Base-by-base conservation (phyloP, 1,284 basidiomycete species). In the Ganoderma lingzhi region DNA sequence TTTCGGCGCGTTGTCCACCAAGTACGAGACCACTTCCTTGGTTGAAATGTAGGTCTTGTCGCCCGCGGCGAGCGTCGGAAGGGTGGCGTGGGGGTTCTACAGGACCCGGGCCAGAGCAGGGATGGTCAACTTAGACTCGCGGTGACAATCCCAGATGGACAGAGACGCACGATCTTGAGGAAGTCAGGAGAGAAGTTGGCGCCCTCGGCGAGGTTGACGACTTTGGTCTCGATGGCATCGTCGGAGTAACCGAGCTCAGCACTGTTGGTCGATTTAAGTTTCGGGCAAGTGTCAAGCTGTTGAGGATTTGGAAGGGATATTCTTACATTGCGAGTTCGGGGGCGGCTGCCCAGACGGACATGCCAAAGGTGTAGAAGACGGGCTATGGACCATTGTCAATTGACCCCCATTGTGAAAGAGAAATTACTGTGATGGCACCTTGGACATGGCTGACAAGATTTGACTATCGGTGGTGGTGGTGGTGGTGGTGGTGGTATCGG, bases 161-260 rank as follows among this genome's bases (percentile, higher is more conserved):
- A 10, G 4, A 64, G 19, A 78, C 81, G 64, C 66, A 87, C 85
- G 71, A 89, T 78, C 73, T 85, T 84, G 67, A 91, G 74, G 78
- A 87, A 90, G 9, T 83, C 80, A 12, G 90, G 89, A 45, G 81
- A 80, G 73, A 92, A 92, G 80, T 93, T 93, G 71, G 85, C 86
- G 45, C 89, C 90, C 68, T 88, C 80, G 63, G 78, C 70, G 45
- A 88, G 84, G 75, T 87, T 82, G 70, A 86, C 70, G 48, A 76
- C 72, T 71, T 80, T 80, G 63, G 67, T 74, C 65, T 85, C 80
- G 60, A 87, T 74, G 30, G 77, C 79, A 32, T 77, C 78, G 9
- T 78, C 75, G 0, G 77, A 69, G 64, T 84, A 84, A 19, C 80
- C 84, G 1, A 87, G 82, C 73, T 88, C 86, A 39, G 70, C 76